phyloP scores from a whole-genome alignment of 176 grass and related monocot genomes.

The Ensete glaucum region DNA sequence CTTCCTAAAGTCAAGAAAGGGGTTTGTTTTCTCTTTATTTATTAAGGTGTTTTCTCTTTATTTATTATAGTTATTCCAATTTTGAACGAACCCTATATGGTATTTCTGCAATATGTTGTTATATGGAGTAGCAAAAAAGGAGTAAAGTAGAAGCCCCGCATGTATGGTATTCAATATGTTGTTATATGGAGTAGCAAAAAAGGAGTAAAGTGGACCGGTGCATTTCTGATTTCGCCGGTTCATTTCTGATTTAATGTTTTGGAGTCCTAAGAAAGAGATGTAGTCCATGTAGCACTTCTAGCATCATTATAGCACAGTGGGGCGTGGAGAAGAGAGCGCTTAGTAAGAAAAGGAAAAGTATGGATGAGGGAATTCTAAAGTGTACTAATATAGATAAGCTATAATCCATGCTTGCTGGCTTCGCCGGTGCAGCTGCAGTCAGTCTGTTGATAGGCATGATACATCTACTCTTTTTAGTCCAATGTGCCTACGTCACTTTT shows the following conservation, averaged over 20 bases:
- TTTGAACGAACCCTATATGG: too few species aligned
- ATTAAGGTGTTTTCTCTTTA: neutral
- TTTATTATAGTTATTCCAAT: too few species aligned
- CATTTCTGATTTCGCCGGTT: neutral
- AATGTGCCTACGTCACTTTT: too few species aligned
- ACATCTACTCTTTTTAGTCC: too few species aligned
- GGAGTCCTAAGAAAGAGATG: neutral
- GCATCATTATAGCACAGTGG: neutral
- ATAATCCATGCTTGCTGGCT: too few species aligned
- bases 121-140: too few species aligned
- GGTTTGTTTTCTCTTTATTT: neutral
- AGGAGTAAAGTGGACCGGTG: neutral
- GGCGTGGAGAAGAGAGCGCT: conserved; percentile 3
- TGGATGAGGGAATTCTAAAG: too few species aligned
- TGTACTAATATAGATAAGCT: too few species aligned
- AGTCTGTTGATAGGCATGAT: too few species aligned
- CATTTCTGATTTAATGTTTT: neutral
- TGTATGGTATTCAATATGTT: neutral
- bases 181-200: too few species aligned
- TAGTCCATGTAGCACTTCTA: neutral
- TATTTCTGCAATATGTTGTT: too few species aligned
- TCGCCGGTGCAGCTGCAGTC: too few species aligned
- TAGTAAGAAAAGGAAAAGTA: neutral
- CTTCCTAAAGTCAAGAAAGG: neutral
- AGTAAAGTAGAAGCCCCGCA: neutral